Evolutionary conservation across 73 alveolate species (phyloP), one percentile per base, ranked within the genome.

Genomic region (Stentor coeruleus): DNA sequence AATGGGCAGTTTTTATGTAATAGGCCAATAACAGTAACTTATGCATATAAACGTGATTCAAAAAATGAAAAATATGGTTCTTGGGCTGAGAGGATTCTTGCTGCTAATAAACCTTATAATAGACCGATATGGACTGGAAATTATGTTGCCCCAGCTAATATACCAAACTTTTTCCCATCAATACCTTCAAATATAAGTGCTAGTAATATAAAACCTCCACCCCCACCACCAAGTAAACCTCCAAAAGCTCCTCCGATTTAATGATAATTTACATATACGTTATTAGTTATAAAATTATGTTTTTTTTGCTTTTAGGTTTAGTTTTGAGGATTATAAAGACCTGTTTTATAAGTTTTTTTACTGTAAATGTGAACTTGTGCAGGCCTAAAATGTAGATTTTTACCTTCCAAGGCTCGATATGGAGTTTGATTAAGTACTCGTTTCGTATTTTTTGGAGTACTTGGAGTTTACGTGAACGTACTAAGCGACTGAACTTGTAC

Each of bases 31-130:
- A 96, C 93, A 80, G 99, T 97, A 38, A 91, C 97, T 41, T 97
- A 97, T 84, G 99, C 99, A 3, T 97, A 93, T 88, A 97, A 97
- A 86, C 93, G 95, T 85, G 99, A 95, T 89, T 86, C 96, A 39
- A 91, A 60, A 90, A 75, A 94, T 11, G 99, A 95, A 76, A 93
- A 91, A 79, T 97, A 93, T 89, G 98, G 99, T 2, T 66, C 94
- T 3, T 74, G 86, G 39, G 98, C 98, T 58, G 98, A 95, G 85
- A 85, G 99, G 88, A 90, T 95, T 60, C 82, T 95, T 31, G 98
- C 98, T 20, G 36, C 79, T 20, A 66, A 33, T 66, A 20, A 31
- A 31, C 79, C 79, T 66, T 66, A 66, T 66, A 66, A 1, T 1
- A 20, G 79, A 20, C 79, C 79, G n/a, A 33, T 66, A 26, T 66